Evolutionary conservation across 257 asterid genomes (phyloP), one percentile per base, ranked within the genome.

Genomic region (Solanum lignicaule): DNA sequence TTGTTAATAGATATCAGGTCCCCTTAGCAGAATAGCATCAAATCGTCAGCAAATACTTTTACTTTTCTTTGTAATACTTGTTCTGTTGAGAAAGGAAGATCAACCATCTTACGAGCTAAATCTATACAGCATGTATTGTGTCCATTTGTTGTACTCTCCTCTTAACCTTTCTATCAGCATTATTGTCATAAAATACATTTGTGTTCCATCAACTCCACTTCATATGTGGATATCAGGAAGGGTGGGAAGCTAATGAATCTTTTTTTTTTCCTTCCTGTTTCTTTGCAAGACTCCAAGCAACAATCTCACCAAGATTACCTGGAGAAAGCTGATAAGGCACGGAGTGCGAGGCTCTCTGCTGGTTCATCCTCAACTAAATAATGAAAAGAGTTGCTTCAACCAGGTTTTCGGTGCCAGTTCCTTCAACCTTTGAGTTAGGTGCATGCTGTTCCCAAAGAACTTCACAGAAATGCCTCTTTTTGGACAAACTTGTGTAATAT

Each of bases 221-320:
- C 20, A 18, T 81, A 8, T 81, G 66, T 81, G 85, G 20, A 81
- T 43, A 29, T 29, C 25, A 29, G 41, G 68, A 46, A 27, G 11
- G 68, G 10, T 46, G 68, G 18, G 1, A 79, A 46, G 18, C 86
- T 48, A 39, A 82, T 48, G 10, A 46, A 48, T 82, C 31, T 31
- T 81, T 29, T 46, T 43, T 46, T 16, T 43, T n/a, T 21, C 11
- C 0, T 3, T 6, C 31, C 4, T 82, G 12, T 48, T 48, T 48
- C 31, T 18, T 48, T 65, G 85, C 60, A 83, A 94, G 99, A 92
- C 38, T 87, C 98, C 35, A 96, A 92, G 91, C 99, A 95, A 48
- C 97, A 87, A 87, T 96, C 99, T 85, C 99, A 96, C 90, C 99
- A 94, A 90, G 97, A 96, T 92, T 96, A 96, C 92, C 38, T 95